A percentile compares a stretch with the other conserved stretches of the same genome.
Evolutionary conservation across 257 asterid species (phyloP).

Genomic region (Petunia axillaris): DNA sequence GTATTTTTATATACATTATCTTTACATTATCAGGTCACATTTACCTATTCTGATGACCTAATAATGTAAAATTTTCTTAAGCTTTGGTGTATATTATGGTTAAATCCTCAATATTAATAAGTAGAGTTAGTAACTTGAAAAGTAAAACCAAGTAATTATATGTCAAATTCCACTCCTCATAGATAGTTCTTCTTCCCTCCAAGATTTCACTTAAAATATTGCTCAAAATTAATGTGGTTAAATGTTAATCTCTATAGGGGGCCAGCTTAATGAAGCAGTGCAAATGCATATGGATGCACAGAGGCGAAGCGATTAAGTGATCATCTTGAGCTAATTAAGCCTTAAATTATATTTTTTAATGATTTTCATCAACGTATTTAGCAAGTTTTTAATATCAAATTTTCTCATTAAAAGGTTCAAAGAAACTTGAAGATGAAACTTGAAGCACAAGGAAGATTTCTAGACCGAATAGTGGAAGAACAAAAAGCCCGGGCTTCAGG

Average conservation of each 20-base stretch:
- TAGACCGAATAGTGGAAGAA: conserved; percentile 67
- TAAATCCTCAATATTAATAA: too few relatives aligned
- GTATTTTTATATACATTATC: too few relatives aligned
- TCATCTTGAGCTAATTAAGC: conserved; percentile 69
- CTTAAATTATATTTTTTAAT: background rate
- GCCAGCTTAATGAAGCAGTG: conserved; percentile 76
- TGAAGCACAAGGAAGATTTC: conserved; percentile 72
- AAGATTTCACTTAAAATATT: background rate
- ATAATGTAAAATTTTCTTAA: too few relatives aligned
- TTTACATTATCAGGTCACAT: too few relatives aligned
- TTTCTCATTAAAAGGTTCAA: conserved; percentile 51
- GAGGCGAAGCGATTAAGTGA: conserved; percentile 55
- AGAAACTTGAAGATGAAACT: conserved; percentile 75
- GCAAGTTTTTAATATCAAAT: background rate
- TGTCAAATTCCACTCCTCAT: too few relatives aligned
- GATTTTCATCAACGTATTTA: background rate
- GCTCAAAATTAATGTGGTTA: background rate
- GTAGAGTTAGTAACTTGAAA: too few relatives aligned
- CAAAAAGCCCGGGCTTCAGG: conserved; percentile 46
- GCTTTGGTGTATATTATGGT: too few relatives aligned
- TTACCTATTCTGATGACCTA: too few relatives aligned
- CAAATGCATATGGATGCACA: conserved; percentile 75
- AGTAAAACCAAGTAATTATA: too few relatives aligned
- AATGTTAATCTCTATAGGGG: conserved; percentile 47
- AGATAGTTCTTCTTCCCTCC: background rate